These are phyloP conservation scores for Plasmodium blacklocki DNA, from an alignment of 169 alveolate genomes.

Conservation along the genomic window DNA sequence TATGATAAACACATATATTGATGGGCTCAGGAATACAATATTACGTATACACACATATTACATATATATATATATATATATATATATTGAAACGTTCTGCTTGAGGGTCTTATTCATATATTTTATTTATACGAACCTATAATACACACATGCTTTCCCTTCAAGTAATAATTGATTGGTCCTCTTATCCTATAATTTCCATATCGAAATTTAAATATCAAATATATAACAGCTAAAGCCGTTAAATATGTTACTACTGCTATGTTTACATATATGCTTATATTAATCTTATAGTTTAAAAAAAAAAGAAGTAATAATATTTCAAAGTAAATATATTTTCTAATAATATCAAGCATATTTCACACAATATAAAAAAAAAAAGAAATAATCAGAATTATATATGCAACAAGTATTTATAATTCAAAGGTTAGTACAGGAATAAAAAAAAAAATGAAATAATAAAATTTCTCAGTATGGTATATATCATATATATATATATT, in stretches of 20 bases:
- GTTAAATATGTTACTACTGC: slow-evolving; percentile 34
- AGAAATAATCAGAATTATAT: not conserved
- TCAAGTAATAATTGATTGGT: slow-evolving; percentile 2
- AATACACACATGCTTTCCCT: slow-evolving; percentile 60
- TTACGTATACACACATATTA: not conserved
- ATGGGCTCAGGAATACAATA: not conserved
- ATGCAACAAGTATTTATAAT: too few species aligned
- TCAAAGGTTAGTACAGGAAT: too few species aligned
- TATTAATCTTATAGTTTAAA: slow-evolving; percentile 21
- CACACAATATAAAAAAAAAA: not conserved
- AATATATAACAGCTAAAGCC: slow-evolving; percentile 35
- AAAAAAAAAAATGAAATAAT: too few species aligned
- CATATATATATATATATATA: too few species aligned
- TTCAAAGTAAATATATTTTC: slow-evolving; percentile 50
- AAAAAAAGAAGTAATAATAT: slow-evolving; percentile 20
- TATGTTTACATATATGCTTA: slow-evolving; percentile 21
- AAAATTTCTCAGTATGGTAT: too few species aligned
- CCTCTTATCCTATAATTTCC: slow-evolving; percentile 2
- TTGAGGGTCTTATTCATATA: too few species aligned
- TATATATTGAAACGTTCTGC: too few species aligned
- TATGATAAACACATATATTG: not conserved
- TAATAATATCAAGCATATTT: slow-evolving; percentile 32
- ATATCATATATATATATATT: not conserved
- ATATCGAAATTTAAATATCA: slow-evolving; percentile 48
- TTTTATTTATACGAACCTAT: slow-evolving; percentile 16